Conservation (phyloP, 148 eudicot genomes). For the Gaultheria prostrata region DNA sequence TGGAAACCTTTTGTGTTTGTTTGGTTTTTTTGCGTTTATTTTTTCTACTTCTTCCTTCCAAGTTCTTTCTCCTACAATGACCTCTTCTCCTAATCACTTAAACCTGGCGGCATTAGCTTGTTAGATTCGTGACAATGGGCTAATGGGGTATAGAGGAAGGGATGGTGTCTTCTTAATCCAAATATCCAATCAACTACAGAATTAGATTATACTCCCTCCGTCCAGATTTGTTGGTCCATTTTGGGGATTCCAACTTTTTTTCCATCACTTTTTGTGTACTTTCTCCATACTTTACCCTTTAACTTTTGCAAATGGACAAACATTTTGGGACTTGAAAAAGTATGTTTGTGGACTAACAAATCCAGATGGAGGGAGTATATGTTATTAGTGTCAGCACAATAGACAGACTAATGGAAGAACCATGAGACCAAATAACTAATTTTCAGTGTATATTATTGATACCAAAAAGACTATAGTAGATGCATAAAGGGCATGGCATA, state of each 20-base stretch:
- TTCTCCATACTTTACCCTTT: too few relatives aligned
- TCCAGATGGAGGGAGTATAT: too few relatives aligned
- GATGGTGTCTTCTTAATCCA: background rate
- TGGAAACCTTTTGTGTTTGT: background rate
- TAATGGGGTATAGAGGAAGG: background rate
- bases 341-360: too few relatives aligned
- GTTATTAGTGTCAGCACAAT: background rate
- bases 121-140: background rate
- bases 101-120: background rate
- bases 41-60: background rate
- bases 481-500: background rate
- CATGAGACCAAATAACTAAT: background rate
- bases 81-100: background rate
- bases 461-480: background rate
- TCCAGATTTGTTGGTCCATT: too few relatives aligned
- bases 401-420: background rate
- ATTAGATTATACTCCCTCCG: background rate
- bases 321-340: too few relatives aligned
- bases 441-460: background rate
- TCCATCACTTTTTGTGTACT: too few relatives aligned
- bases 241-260: too few relatives aligned
- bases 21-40: background rate
- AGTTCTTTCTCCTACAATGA: background rate
- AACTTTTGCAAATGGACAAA: too few relatives aligned
- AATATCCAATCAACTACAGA: background rate